Evolutionary conservation across 139 green algal species (phyloP).

Genomic region (Haematococcus sp.): DNA sequence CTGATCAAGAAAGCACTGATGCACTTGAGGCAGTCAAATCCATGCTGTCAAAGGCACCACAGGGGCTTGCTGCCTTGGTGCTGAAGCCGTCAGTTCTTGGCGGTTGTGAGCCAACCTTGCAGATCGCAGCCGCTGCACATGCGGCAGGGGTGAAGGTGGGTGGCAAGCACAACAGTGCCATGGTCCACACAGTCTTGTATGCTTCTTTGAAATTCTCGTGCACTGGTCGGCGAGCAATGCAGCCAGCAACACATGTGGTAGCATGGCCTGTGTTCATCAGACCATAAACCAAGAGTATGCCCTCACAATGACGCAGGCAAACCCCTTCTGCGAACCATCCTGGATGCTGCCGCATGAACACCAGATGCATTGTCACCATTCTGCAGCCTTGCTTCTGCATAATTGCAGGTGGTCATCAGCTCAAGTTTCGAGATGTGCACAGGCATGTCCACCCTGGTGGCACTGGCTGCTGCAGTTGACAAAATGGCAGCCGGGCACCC

Average conservation of each 20-base stretch:
- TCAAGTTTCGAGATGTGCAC: slow-evolving; percentile 78
- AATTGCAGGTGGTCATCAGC: slow-evolving; percentile 61
- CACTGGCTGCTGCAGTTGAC: slow-evolving; percentile 63
- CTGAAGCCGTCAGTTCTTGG: slow-evolving; percentile 80
- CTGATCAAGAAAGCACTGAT: no score
- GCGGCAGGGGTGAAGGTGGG: slow-evolving; percentile 37
- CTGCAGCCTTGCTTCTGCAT: background rate
- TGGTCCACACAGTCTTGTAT: no score
- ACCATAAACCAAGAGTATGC: background rate
- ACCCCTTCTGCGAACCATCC: no score
- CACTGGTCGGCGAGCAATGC: no score
- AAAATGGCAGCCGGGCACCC: background rate
- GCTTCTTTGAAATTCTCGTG: no score
- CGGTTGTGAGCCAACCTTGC: slow-evolving; percentile 55
- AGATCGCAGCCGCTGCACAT: slow-evolving; percentile 35
- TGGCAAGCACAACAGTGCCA: no score
- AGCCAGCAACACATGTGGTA: no score
- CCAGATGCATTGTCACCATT: no score
- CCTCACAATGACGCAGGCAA: no score
- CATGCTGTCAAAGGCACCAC: no score
- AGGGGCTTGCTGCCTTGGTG: slow-evolving; percentile 61
- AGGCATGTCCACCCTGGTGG: slow-evolving; percentile 54
- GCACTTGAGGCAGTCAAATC: no score
- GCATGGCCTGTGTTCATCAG: background rate
- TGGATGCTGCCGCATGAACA: no score